Conservation (phyloP, 306 rosid genomes). For the Chamaecrista fasciculata region DNA sequence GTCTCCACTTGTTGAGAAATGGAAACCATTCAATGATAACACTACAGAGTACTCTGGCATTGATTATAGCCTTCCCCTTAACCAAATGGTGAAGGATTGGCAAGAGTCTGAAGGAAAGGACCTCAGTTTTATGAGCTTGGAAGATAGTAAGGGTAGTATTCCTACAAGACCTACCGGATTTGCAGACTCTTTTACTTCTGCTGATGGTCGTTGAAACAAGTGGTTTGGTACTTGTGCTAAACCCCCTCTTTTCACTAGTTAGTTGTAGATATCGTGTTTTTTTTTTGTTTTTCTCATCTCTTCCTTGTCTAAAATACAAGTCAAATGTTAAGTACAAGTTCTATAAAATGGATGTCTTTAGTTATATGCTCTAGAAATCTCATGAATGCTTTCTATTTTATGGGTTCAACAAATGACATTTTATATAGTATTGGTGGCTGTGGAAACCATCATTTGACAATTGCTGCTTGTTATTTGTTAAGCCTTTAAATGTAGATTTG, state of each 20-base stretch:
- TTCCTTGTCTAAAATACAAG: constrained; percentile 31
- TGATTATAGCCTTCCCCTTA: constrained; percentile 86
- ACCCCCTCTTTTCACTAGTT: constrained; percentile 13
- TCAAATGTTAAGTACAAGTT: constrained; percentile 32
- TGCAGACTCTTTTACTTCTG: constrained; percentile 93
- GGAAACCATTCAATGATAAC: constrained; percentile 82
- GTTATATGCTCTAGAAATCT: constrained; percentile 37
- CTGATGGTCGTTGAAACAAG: constrained; percentile 82
- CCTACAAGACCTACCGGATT: constrained; percentile 94
- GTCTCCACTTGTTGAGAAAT: constrained; percentile 87
- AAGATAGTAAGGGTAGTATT: constrained; percentile 91
- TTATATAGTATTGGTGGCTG: constrained; percentile 36
- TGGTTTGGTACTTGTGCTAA: constrained; percentile 27
- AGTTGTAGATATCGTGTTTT: constrained; percentile 57
- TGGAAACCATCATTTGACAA: constrained; percentile 47
- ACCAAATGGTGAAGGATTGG: constrained; percentile 99
- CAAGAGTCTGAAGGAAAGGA: constrained; percentile 93
- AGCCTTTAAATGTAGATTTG: no score
- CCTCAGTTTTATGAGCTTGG: constrained; percentile 56
- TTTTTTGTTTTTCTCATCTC: no score
- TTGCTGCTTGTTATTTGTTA: constrained; percentile 42
- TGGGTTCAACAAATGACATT: constrained; percentile 25
- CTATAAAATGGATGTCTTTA: constrained; percentile 25
- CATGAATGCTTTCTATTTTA: constrained; percentile 41
- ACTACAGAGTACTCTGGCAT: constrained; percentile 82